Base-by-base conservation (phyloP, 176 grass and related monocot genomes). In the Hordeum marinum region DNA sequence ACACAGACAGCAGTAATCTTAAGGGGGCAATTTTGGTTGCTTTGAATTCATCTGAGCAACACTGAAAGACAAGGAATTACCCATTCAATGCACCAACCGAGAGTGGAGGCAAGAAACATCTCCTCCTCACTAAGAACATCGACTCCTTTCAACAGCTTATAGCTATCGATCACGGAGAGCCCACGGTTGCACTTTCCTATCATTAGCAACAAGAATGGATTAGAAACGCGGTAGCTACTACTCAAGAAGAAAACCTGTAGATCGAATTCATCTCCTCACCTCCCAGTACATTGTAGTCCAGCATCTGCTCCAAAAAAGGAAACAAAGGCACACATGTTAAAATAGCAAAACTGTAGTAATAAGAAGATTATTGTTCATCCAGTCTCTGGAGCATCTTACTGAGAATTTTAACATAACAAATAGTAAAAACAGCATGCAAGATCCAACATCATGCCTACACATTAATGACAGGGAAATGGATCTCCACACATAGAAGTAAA, bases 71-170 rank as follows among this genome's bases (percentile, higher is more conserved):
- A 64, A 65, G 75, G 50, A 52, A 40, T 69, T 87, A 92, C 96
- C 96, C 96, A 99, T 92, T 99, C 96, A 37, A 99, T 89, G 86
- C 91, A 96, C 96, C 96, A 99, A 62, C 96, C 96, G 80, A 99
- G 91, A 40, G 83, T 91, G 76, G 84, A 85, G 25, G 90, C 84
- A 68, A 94, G 91, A 67, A 99, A 94, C 83, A 92, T 40, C 37
- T 96, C 96, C 15, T 94, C 91, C 52, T 99, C 88, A 78, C 40
- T 59, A 24, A 96, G 87, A 68, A 77, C 75, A 71, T 87, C 46
- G 46, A 41, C 81, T 15, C 85, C 83, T 85, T 94, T 99, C 63
- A 99, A 43, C 40, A 96, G 82, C 90, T 94, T 92, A 75, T 96
- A 99, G 87, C 91, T 96, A 29, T 99, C 91, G 61, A 99, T 78